Evolutionary conservation across 768 basidiomycete genomes (phyloP).

Genomic region (Leccinum subgranulosum): DNA sequence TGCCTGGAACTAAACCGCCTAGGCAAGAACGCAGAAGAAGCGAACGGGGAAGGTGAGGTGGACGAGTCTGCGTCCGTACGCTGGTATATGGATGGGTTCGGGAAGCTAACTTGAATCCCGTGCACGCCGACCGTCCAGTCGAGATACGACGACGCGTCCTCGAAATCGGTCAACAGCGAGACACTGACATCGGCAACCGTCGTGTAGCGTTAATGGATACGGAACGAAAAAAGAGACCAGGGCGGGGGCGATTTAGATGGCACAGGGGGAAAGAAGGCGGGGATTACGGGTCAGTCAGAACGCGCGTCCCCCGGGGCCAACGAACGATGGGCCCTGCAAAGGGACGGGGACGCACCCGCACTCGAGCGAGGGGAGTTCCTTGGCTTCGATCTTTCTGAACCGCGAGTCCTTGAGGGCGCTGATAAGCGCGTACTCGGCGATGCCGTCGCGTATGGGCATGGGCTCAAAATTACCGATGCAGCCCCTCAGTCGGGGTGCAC

Average conservation of each 20-base stretch:
- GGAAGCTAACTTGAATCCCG: constrained; percentile 87
- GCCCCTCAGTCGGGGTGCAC: constrained; percentile 69
- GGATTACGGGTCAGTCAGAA: background rate
- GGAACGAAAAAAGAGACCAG: background rate
- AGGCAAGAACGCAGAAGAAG: constrained; percentile 61
- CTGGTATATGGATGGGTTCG: constrained; percentile 66
- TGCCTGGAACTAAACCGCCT: constrained; percentile 51
- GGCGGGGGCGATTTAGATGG: too few species aligned
- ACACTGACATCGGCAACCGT: constrained; percentile 46
- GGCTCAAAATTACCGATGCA: constrained; percentile 95
- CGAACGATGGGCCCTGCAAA: background rate
- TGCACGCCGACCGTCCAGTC: constrained; percentile 94
- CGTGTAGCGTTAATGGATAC: background rate
- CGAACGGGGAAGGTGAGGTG: constrained; percentile 61
- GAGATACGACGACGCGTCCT: constrained; percentile 77
- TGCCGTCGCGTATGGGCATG: constrained; percentile 65
- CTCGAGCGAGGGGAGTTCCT: constrained; percentile 77
- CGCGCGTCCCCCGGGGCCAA: background rate
- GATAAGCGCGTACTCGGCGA: constrained; percentile 87
- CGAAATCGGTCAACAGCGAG: constrained; percentile 92
- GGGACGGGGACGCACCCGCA: constrained; percentile 65
- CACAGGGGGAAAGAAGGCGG: background rate
- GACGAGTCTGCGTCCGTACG: constrained; percentile 39
- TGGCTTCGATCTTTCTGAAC: constrained; percentile 74
- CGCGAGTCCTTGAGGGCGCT: constrained; percentile 88